phyloP scores from a whole-genome alignment of 2,329 filamentous ascomycete species.

The Diaporthe sp. region DNA sequence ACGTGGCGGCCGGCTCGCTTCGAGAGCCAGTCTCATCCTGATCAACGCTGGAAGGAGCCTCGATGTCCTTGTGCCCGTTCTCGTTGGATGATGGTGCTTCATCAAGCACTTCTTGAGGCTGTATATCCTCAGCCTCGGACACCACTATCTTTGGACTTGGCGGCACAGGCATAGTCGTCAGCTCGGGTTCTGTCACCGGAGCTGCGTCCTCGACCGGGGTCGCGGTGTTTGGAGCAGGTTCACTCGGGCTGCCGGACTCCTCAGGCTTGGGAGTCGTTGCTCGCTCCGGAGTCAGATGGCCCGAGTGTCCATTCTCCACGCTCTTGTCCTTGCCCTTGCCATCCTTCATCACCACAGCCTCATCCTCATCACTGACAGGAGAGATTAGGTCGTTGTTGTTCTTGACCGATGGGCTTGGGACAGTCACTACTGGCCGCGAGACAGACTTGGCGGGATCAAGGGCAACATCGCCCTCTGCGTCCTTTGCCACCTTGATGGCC shows the following conservation, averaged over 20 bases:
- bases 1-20: constrained; percentile 23
- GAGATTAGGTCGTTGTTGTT: constrained; percentile 43
- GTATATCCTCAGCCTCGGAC: constrained; percentile 26
- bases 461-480: constrained; percentile 43
- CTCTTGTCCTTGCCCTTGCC: constrained; percentile 38
- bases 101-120: constrained; percentile 23
- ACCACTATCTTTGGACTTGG: constrained; percentile 36
- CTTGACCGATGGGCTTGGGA: constrained; percentile 36
- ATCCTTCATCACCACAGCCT: constrained; percentile 53
- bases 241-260: constrained; percentile 26
- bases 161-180: not conserved
- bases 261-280: constrained; percentile 14
- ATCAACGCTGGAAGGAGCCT: not conserved
- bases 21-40: not conserved
- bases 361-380: constrained; percentile 55
- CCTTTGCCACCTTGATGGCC: constrained; percentile 41
- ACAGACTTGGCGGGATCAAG: constrained; percentile 48
- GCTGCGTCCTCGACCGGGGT: not conserved
- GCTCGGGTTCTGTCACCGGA: not conserved
- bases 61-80: constrained; percentile 17
- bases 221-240: constrained; percentile 35
- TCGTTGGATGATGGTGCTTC: constrained; percentile 15
- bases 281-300: constrained; percentile 33
- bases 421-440: constrained; percentile 36
- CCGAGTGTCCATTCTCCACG: constrained; percentile 30